Evolutionary conservation across 805 yeast genomes (phyloP), one percentile per base, ranked within the genome.

Genomic region (Kuraishia capsulata): DNA sequence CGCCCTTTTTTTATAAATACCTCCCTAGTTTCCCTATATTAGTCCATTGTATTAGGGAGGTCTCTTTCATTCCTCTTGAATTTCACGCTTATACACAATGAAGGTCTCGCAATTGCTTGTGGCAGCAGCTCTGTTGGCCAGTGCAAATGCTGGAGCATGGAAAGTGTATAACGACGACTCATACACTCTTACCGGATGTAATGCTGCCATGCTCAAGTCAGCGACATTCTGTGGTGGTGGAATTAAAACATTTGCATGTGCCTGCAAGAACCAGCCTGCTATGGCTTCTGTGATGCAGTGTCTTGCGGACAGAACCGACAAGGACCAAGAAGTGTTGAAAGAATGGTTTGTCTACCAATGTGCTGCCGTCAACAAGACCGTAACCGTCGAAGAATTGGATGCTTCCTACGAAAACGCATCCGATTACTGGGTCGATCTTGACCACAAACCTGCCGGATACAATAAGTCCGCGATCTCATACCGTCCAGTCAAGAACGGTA

Each of bases 401-500:
- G 30, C 33, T 0, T 45, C 43, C 39, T 52, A 59, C 36, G 42
- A 26, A 13, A 37, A 42, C 25, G 37, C 36, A 4, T 49, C 50
- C n/a, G 44, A 54, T 3, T 61, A 61, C 44, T 50, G 67, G 42
- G 54, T 61, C 4, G 54, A 63, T 41, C 47, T 61, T 29, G 49
- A 55, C n/a, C 38, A 38, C 13, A 25, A 25, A 11, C 43, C 35
- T 19, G 50, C 48, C 1, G 62, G 52, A 33, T 66, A 56, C 47
- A 62, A 63, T 41, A 41, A 43, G 4, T 49, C 61, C 1, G 44
- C 44, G 30, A 14, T 55, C 8, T 59, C 56, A 42, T 39, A 59
- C 41, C 54, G 49, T 36, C 78, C 78, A 5, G 57, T 68, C 24
- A 40, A 33, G 4, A 51, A 57, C 19, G 42, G 45, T 1, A 41